These are phyloP conservation scores for Mycena filopes DNA, from an alignment of 768 basidiomycete genomes.

Conservation along the genomic window DNA sequence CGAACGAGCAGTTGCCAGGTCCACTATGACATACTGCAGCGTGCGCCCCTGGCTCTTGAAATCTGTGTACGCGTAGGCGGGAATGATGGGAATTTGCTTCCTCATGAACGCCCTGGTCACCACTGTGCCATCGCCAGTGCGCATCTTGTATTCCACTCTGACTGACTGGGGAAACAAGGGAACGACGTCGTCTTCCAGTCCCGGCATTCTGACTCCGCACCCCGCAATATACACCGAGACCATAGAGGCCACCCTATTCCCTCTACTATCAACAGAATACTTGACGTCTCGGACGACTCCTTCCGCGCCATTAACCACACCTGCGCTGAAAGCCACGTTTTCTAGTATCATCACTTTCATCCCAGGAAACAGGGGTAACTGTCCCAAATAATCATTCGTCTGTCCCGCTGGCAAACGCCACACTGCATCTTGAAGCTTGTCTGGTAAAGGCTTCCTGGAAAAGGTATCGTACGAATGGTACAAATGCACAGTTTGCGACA, in stretches of 20 bases:
- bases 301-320: slow-evolving; percentile 34
- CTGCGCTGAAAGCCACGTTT: slow-evolving; percentile 29
- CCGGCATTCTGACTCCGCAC: not conserved
- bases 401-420: not conserved
- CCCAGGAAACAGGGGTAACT: slow-evolving; percentile 29
- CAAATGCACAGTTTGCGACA: not conserved
- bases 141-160: not conserved
- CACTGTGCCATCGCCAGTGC: not conserved
- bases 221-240: not conserved
- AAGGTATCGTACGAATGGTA: not conserved
- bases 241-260: not conserved
- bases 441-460: not conserved
- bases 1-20: slow-evolving; percentile 30
- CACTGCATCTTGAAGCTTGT: not conserved
- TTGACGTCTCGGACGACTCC: slow-evolving; percentile 23
- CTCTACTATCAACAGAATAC: not conserved
- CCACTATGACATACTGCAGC: slow-evolving; percentile 36
- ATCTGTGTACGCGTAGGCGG: slow-evolving; percentile 41
- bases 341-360: slow-evolving; percentile 37
- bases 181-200: not conserved
- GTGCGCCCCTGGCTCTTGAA: slow-evolving; percentile 42
- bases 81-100: slow-evolving; percentile 37
- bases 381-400: slow-evolving; percentile 27
- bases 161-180: not conserved
- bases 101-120: not conserved